A percentile compares a stretch with the other conserved stretches of the same genome.
Conservation (phyloP, 1,284 basidiomycete species). For the Leccinum holopus region DNA sequence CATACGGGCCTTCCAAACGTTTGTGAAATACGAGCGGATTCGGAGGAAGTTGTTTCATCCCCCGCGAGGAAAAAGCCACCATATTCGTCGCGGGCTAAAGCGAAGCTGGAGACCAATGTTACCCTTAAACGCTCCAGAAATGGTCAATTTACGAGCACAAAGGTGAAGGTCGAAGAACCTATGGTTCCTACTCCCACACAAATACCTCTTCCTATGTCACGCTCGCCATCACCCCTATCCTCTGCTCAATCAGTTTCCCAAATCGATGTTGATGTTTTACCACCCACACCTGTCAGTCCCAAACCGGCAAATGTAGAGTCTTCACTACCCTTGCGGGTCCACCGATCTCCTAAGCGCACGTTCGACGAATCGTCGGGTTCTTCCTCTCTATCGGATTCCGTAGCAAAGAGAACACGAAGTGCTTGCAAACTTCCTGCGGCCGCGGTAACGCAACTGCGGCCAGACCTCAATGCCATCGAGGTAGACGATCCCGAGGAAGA, state of each 20-base stretch:
- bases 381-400: constrained; percentile 43
- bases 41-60: constrained; percentile 27
- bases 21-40: constrained; percentile 47
- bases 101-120: constrained; percentile 31
- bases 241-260: constrained; percentile 30
- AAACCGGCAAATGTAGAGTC: constrained; percentile 19
- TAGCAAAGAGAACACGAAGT: constrained; percentile 45
- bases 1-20: constrained; percentile 77
- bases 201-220: constrained; percentile 45
- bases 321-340: constrained; percentile 36
- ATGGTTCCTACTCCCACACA: constrained; percentile 29
- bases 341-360: constrained; percentile 62
- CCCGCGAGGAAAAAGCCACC: constrained; percentile 32
- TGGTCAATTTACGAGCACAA: constrained; percentile 27
- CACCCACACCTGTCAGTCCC: constrained; percentile 25
- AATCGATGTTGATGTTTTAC: constrained; percentile 32
- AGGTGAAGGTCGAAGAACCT: constrained; percentile 27
- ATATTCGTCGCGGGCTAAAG: constrained; percentile 19
- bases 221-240: constrained; percentile 45
- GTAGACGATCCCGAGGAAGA: constrained; percentile 37
- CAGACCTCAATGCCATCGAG: constrained; percentile 24
- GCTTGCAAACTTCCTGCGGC: constrained; percentile 20
- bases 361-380: constrained; percentile 62
- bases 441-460: constrained; percentile 20
- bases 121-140: constrained; percentile 31